These are phyloP conservation scores for Escovopsis weberi DNA, from an alignment of 2,329 filamentous ascomycete species.

Conservation along the genomic window DNA sequence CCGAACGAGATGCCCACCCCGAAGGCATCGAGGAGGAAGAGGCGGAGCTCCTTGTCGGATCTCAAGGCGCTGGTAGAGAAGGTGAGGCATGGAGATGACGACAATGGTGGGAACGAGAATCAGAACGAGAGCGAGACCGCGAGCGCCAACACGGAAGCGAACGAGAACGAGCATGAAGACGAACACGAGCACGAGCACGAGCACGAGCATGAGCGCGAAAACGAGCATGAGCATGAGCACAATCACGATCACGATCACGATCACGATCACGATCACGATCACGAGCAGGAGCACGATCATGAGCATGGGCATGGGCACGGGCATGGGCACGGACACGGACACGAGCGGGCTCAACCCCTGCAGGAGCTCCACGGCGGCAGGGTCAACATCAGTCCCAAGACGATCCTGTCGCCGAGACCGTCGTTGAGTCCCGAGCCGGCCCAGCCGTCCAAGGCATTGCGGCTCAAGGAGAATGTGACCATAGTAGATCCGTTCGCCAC, in stretches of 20 bases:
- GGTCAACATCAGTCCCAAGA: slow-evolving; percentile 37
- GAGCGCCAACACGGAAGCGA: slow-evolving; percentile 27
- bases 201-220: slow-evolving; percentile 10
- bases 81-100: slow-evolving; percentile 23
- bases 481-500: slow-evolving; percentile 10
- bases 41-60: slow-evolving; percentile 84
- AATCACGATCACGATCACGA: too few relatives aligned
- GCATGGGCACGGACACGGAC: background rate
- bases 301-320: too few relatives aligned
- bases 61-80: slow-evolving; percentile 55
- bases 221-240: too few relatives aligned
- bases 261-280: too few relatives aligned
- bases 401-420: slow-evolving; percentile 33
- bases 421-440: slow-evolving; percentile 32
- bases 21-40: slow-evolving; percentile 53
- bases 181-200: slow-evolving; percentile 11
- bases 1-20: slow-evolving; percentile 24
- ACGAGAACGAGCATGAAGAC: too few relatives aligned
- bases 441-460: slow-evolving; percentile 25
- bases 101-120: too few relatives aligned
- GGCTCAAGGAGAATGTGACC: slow-evolving; percentile 30
- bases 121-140: slow-evolving; percentile 17
- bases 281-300: too few relatives aligned
- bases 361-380: slow-evolving; percentile 41
- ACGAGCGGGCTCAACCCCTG: slow-evolving; percentile 30